These are phyloP conservation scores for Cystobasidiaceae sp. DNA, from an alignment of 1,284 basidiomycete genomes.

Conservation along the genomic window DNA sequence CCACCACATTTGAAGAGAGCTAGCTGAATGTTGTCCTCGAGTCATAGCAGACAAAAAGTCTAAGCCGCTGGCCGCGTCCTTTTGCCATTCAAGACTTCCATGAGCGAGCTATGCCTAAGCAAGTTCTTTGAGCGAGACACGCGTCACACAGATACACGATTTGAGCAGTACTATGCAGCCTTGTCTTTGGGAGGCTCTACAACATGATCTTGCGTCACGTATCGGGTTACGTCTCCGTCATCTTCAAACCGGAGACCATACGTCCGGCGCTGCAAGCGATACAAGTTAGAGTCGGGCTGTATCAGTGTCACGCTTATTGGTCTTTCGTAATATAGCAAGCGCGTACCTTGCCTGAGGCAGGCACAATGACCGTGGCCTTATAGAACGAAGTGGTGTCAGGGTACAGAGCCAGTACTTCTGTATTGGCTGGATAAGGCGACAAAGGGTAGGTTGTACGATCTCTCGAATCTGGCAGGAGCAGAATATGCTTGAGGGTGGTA, in stretches of 20 bases:
- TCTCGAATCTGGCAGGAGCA: constrained; percentile 50
- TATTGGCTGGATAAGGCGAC: constrained; percentile 46
- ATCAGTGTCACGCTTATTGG: background rate
- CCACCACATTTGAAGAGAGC: too few species aligned
- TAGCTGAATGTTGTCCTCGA: too few species aligned
- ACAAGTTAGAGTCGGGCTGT: background rate
- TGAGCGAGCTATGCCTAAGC: too few species aligned
- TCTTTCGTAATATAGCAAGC: background rate
- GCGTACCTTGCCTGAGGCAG: constrained; percentile 38
- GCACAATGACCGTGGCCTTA: constrained; percentile 46
- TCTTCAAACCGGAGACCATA: constrained; percentile 44
- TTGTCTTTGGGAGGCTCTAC: constrained; percentile 26
- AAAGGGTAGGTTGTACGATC: constrained; percentile 47
- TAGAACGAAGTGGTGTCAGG: constrained; percentile 54
- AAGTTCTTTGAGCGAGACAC: background rate
- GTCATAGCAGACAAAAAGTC: too few species aligned
- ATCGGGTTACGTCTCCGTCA: constrained; percentile 36
- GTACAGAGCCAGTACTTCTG: constrained; percentile 51
- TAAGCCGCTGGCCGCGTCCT: too few species aligned
- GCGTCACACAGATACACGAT: background rate
- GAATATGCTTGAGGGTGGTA: constrained; percentile 50
- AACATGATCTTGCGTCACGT: constrained; percentile 35
- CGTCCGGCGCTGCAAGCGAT: constrained; percentile 28
- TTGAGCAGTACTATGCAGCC: background rate
- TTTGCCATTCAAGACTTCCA: too few species aligned